Evolutionary conservation across 31 red algal species (phyloP).

Genomic region (Odonthalia washingtoniensis): DNA sequence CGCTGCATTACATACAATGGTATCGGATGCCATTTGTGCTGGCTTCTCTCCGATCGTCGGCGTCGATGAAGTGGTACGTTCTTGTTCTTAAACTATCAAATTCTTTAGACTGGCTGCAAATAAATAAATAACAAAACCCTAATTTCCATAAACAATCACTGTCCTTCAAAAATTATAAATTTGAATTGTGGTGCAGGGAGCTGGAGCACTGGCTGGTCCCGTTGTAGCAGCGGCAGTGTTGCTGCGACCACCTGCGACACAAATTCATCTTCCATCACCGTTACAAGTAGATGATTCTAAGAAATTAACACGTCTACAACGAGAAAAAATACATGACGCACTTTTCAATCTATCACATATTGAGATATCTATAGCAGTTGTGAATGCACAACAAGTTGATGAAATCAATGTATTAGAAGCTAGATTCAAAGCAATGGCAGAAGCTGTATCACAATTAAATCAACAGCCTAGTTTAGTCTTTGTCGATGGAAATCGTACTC

Average conservation of each 20-base stretch:
- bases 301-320: background rate
- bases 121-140: background rate
- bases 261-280: background rate
- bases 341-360: background rate
- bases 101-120: background rate
- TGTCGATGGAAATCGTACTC: background rate
- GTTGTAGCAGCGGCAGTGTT: conserved; percentile 39
- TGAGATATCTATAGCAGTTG: background rate
- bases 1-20: background rate
- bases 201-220: conserved; percentile 39
- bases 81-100: background rate
- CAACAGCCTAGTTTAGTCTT: background rate
- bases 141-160: background rate
- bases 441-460: background rate
- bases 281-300: background rate
- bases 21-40: background rate
- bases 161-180: background rate
- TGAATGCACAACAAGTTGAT: background rate
- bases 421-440: conserved; percentile 22
- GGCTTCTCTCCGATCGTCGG: background rate
- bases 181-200: conserved; percentile 5
- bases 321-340: background rate
- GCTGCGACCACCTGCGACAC: background rate
- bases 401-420: conserved; percentile 53
- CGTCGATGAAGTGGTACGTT: conserved; percentile 2